phyloP scores from a whole-genome alignment of 768 basidiomycete genomes.

The Hericium coralloides region DNA sequence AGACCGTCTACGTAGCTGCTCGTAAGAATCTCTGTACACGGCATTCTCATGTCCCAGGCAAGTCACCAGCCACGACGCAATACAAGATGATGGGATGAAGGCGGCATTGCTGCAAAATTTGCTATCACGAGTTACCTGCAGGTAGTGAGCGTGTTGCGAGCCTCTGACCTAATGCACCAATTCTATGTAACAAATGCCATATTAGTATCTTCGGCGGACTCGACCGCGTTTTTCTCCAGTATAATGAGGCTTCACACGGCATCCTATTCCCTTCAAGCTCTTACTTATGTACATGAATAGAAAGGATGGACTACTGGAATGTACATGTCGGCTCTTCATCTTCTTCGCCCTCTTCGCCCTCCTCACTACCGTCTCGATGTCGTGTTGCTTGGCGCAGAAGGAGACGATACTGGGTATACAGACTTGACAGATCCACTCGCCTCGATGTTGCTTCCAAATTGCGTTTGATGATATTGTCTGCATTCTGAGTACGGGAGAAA shows the following conservation, averaged over 20 bases:
- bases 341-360: background rate
- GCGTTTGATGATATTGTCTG: constrained; percentile 44
- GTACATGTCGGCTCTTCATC: background rate
- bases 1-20: no score
- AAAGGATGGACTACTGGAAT: background rate
- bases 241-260: constrained; percentile 18
- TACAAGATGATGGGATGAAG: no score
- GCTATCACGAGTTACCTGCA: no score
- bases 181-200: background rate
- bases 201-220: background rate
- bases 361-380: background rate
- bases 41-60: no score
- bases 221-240: constrained; percentile 4
- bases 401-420: constrained; percentile 11
- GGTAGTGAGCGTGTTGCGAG: background rate
- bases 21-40: no score
- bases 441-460: constrained; percentile 35
- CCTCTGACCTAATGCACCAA: background rate
- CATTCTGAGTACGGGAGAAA: constrained; percentile 48
- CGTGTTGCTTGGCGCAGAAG: background rate
- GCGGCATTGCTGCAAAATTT: no score
- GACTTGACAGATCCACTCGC: constrained; percentile 20
- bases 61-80: no score
- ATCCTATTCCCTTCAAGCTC: constrained; percentile 1
- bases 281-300: background rate